Evolutionary conservation across 139 green algal genomes (phyloP).

Genomic region (Haematococcus sp.): DNA sequence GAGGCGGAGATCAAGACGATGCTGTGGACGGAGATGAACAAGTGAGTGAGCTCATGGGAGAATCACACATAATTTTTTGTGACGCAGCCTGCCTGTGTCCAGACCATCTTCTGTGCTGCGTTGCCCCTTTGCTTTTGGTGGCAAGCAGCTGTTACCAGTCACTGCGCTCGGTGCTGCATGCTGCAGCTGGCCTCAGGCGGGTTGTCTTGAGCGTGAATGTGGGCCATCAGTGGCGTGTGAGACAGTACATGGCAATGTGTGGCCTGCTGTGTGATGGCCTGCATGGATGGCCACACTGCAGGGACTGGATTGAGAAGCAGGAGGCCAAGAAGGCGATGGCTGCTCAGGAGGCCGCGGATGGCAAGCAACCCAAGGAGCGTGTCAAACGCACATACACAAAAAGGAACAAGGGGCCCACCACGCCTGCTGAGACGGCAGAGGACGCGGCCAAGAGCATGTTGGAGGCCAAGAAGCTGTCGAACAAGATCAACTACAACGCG

Average conservation of each 20-base stretch:
- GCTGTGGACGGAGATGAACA: constrained; percentile 72
- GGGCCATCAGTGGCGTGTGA: too few species aligned
- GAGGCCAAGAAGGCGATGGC: constrained; percentile 17
- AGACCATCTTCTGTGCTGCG: too few species aligned
- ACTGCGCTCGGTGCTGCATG: too few species aligned
- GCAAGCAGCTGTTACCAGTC: too few species aligned
- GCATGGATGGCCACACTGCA: not conserved
- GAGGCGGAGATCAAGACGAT: constrained; percentile 57
- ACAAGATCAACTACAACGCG: constrained; percentile 87
- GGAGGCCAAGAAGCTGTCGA: constrained; percentile 64
- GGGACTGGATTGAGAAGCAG: constrained; percentile 49
- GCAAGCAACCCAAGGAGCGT: not conserved
- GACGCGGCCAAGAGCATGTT: constrained; percentile 62
- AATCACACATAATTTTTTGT: not conserved
- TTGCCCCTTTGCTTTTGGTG: too few species aligned
- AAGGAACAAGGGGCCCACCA: constrained; percentile 7
- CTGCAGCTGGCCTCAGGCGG: too few species aligned
- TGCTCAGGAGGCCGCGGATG: not conserved
- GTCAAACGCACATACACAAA: constrained; percentile 17
- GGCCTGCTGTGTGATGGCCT: too few species aligned
- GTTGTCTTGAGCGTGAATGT: too few species aligned
- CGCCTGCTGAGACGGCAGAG: constrained; percentile 30
- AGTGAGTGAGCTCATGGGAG: constrained; percentile 9
- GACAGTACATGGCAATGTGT: too few species aligned
- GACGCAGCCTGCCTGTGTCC: not conserved